phyloP scores from a whole-genome alignment of 768 basidiomycete species.

The Auriculariales sp. region DNA sequence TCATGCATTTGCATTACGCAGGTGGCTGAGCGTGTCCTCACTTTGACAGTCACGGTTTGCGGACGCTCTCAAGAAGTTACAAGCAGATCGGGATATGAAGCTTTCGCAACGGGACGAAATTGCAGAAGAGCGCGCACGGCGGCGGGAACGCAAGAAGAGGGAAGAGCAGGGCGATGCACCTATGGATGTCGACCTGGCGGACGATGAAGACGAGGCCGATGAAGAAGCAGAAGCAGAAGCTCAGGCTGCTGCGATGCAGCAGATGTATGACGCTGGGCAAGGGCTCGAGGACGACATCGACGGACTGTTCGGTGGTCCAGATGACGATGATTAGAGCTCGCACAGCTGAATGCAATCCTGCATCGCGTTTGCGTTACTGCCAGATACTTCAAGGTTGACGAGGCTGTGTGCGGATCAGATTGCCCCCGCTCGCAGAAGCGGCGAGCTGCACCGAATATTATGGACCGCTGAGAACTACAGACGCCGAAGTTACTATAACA shows the following conservation, averaged over 20 bases:
- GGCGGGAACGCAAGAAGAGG: constrained; percentile 29
- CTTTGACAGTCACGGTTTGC: constrained; percentile 71
- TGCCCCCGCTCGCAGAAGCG: too few species aligned
- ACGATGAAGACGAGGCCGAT: constrained; percentile 23
- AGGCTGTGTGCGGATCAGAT: too few species aligned
- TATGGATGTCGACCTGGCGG: constrained; percentile 26
- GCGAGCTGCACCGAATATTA: too few species aligned
- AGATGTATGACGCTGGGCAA: background rate
- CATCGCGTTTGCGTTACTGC: too few species aligned
- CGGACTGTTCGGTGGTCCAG: background rate
- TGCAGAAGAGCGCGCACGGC: constrained; percentile 48
- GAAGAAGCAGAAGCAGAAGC: constrained; percentile 13
- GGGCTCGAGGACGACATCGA: constrained; percentile 1
- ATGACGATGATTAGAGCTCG: background rate
- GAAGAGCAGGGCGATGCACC: constrained; percentile 5
- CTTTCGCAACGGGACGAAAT: constrained; percentile 63
- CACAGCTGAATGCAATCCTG: too few species aligned
- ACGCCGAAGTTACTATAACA: too few species aligned
- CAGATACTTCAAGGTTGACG: too few species aligned
- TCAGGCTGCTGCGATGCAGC: constrained; percentile 2
- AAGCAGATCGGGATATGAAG: constrained; percentile 77
- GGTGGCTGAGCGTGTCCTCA: background rate
- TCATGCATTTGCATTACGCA: background rate
- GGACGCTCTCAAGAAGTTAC: constrained; percentile 78
- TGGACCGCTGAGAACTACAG: too few species aligned